phyloP scores from a whole-genome alignment of 192 early-diverging fungal species.

The Coemansia sp. region DNA sequence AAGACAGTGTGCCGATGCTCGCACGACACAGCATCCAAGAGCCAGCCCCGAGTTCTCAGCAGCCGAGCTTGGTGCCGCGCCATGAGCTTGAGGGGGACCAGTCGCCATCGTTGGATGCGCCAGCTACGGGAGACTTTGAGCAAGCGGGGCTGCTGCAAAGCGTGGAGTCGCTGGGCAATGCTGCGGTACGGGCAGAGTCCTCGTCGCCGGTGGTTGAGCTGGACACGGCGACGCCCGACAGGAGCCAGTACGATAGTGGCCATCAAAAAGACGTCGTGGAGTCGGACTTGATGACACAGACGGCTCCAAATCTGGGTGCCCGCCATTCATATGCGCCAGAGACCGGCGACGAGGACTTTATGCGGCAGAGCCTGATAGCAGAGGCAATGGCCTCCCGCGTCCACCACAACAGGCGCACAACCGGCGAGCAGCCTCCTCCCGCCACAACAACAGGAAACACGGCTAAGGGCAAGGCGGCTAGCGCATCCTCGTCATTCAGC shows the following conservation, averaged over 20 bases:
- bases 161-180: conserved; percentile 43
- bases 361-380: conserved; percentile 44
- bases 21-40: background rate
- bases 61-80: background rate
- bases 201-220: conserved; percentile 41
- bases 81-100: background rate
- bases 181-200: background rate
- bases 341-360: background rate
- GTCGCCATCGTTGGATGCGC: conserved; percentile 16
- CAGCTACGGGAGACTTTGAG: conserved; percentile 22
- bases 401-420: background rate
- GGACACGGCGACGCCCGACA: conserved; percentile 23
- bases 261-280: background rate
- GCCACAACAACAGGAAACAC: background rate
- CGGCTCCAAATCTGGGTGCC: background rate
- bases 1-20: conserved; percentile 24
- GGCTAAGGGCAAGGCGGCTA: background rate
- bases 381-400: conserved; percentile 33
- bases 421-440: background rate
- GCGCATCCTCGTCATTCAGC: conserved; percentile 40
- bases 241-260: background rate
- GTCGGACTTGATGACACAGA: conserved; percentile 15
- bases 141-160: conserved; percentile 27
- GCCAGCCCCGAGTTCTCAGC: background rate
- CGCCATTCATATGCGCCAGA: background rate